phyloP scores from a whole-genome alignment of 2,329 filamentous ascomycete genomes.

The Fusarium cicatricum region DNA sequence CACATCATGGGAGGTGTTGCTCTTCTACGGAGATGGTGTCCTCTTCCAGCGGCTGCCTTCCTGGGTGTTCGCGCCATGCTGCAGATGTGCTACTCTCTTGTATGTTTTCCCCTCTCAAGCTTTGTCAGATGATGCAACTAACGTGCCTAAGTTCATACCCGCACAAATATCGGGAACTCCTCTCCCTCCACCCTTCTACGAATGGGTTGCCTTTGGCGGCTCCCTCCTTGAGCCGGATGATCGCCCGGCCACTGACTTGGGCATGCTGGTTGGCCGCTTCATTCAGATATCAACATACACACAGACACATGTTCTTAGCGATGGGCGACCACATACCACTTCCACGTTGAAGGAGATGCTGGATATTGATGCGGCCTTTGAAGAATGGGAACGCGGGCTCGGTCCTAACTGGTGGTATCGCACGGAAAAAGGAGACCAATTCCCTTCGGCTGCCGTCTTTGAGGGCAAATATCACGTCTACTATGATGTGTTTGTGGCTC shows the following conservation, averaged over 20 bases:
- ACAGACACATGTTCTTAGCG: constrained; percentile 46
- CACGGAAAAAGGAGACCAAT: constrained; percentile 43
- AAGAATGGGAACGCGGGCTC: constrained; percentile 49
- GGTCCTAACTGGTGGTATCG: constrained; percentile 50
- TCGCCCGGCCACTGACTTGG: constrained; percentile 52
- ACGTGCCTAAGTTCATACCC: constrained; percentile 53
- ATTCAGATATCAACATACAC: constrained; percentile 51
- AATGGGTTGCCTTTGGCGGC: constrained; percentile 52
- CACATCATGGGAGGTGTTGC: constrained; percentile 69
- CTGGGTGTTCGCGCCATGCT: constrained; percentile 61
- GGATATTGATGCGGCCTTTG: constrained; percentile 51
- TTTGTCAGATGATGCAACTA: constrained; percentile 3
- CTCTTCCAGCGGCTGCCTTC: constrained; percentile 48
- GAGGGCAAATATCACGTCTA: constrained; percentile 64
- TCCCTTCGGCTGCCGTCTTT: constrained; percentile 56
- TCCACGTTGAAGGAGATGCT: constrained; percentile 51
- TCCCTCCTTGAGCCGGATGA: constrained; percentile 49
- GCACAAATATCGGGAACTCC: constrained; percentile 50
- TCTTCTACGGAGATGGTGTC: constrained; percentile 59
- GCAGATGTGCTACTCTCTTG: constrained; percentile 65
- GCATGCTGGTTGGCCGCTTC: constrained; percentile 51
- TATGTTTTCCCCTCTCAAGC: constrained; percentile 42
- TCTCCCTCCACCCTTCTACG: constrained; percentile 53
- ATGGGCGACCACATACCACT: constrained; percentile 48
- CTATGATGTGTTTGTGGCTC: constrained; percentile 59